These are phyloP conservation scores for Pneumocystis sp. DNA, from an alignment of 1,139 yeast species.

Conservation along the genomic window DNA sequence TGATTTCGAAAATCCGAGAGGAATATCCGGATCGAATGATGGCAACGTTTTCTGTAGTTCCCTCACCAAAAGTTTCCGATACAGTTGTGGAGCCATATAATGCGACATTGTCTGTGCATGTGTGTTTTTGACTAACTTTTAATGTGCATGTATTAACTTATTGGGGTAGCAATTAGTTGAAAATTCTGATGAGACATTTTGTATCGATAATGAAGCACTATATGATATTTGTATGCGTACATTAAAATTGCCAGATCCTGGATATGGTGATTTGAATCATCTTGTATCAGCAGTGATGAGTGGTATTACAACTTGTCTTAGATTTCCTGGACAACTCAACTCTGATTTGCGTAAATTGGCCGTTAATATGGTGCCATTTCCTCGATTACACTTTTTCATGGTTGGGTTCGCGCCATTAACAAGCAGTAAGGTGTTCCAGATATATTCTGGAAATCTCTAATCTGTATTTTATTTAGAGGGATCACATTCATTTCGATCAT, in stretches of 20 bases:
- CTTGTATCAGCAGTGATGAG: conserved; percentile 33
- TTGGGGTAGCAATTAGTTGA: conserved; percentile 30
- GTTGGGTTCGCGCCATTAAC: conserved; percentile 33
- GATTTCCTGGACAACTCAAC: conserved; percentile 35
- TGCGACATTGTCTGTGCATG: conserved; percentile 29
- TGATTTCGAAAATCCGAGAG: conserved; percentile 29
- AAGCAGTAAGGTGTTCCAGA: conserved; percentile 22
- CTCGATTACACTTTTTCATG: conserved; percentile 34
- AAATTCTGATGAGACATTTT: conserved; percentile 32
- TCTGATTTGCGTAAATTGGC: conserved; percentile 34
- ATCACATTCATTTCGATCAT: conserved; percentile 28
- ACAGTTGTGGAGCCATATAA: conserved; percentile 34
- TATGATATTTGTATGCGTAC: conserved; percentile 32
- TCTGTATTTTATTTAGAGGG: conserved; percentile 13
- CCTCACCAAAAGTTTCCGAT: conserved; percentile 32
- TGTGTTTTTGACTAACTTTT: conserved; percentile 9
- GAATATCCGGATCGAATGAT: conserved; percentile 35
- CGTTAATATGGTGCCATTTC: conserved; percentile 34
- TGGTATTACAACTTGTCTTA: conserved; percentile 33
- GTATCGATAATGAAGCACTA: conserved; percentile 33
- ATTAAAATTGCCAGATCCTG: conserved; percentile 28
- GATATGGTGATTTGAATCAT: conserved; percentile 30
- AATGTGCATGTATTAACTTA: background rate
- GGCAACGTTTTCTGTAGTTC: conserved; percentile 33
- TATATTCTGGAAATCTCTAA: background rate